Evolutionary conservation across 2,329 filamentous ascomycete species (phyloP), one percentile per base, ranked within the genome.

Genomic region (Aspergillus pseudoterreus): DNA sequence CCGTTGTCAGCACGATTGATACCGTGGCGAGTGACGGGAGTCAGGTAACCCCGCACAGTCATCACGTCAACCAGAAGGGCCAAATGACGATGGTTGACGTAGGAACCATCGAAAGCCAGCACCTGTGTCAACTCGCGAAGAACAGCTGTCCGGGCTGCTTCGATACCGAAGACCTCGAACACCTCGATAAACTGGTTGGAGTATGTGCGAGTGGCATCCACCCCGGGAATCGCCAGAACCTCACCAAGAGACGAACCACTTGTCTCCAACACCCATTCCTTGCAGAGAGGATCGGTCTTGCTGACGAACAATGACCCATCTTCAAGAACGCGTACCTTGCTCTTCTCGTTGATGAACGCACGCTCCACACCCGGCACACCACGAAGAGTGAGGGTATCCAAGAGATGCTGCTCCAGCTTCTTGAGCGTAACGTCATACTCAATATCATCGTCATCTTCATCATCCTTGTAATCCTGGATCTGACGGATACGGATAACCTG

Each of bases 1-100:
- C 94, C 94, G 56, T 95, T 99, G 68, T 99, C 94, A 22, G 92
- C 90, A 64, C 94, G 86, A 78, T 99, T 99, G 78, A 99, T 99
- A 75, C 94, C 94, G 69, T 99, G 94, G 74, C 94, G 89, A 50
- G 94, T 99, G 57, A 99, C 92, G 12, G 94, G 92, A 72, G 96
- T 96, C 65, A 99, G 86, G 63, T 88, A 87, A 60, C 94, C 94
- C 64, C 94, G 84, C 64, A 95, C 91, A 24, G 92, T 96, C 94
- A 99, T 99, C 57, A 99, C 90, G 75, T 99, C 94, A 58, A 95
- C 91, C 48, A 99, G 81, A 33, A 99, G 83, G 44, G 92, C 89
- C 77, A 99, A 85, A 77, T 99, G 94, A 65, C 94, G 91, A 75
- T 97, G 91, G 72, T 99, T 99, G 81, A 99, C 94, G 71, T 99